Conservation (phyloP, 495 filamentous ascomycete genomes). For the Hapsidospora chrysogenum region DNA sequence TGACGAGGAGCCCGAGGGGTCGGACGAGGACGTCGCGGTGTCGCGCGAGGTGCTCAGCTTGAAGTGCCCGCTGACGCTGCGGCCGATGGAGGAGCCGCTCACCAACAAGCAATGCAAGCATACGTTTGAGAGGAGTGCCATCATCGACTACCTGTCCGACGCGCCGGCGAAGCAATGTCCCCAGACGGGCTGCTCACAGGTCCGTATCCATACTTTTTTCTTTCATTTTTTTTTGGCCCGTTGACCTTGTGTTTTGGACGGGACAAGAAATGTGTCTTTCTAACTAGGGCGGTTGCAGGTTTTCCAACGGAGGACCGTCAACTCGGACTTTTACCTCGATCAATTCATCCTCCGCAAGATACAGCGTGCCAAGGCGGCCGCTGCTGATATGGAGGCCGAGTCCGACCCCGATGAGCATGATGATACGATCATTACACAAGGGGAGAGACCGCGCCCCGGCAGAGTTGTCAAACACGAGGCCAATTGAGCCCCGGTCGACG, state of each 20-base stretch:
- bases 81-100: slow-evolving; percentile 51
- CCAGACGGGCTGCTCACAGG: slow-evolving; percentile 24
- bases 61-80: slow-evolving; percentile 69
- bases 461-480: background rate
- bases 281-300: slow-evolving; percentile 4
- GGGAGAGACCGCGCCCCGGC: background rate
- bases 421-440: no score
- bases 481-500: no score
- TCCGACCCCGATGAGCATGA: slow-evolving; percentile 9
- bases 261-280: slow-evolving; percentile 3
- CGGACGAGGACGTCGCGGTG: slow-evolving; percentile 64
- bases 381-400: slow-evolving; percentile 13
- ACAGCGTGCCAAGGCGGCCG: slow-evolving; percentile 16
- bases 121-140: slow-evolving; percentile 62
- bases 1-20: no score
- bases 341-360: slow-evolving; percentile 19
- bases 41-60: slow-evolving; percentile 50
- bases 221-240: background rate
- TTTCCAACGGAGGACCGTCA: slow-evolving; percentile 8
- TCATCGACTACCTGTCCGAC: slow-evolving; percentile 41
- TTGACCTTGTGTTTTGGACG: background rate
- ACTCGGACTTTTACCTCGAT: slow-evolving; percentile 18
- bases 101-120: slow-evolving; percentile 70
- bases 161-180: slow-evolving; percentile 22
- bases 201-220: slow-evolving; percentile 7